Base-by-base conservation (phyloP, 805 yeast genomes). In the Pichia eremophila region DNA sequence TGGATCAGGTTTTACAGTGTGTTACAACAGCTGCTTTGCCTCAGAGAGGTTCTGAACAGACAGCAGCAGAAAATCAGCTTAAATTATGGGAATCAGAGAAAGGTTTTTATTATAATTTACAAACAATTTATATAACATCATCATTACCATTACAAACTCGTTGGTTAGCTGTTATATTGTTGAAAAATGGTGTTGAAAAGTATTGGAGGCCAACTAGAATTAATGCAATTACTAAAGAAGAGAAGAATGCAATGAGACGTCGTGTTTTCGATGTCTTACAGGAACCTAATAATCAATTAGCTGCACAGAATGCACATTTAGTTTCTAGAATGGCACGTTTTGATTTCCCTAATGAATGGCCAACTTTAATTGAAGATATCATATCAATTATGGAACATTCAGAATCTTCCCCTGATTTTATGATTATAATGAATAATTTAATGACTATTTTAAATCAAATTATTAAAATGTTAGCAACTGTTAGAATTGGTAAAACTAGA, bases 261-360 rank as follows among this genome's bases (percentile, higher is more conserved):
- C 68, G 82, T 39, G 60, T 86, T 10, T 84, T 88, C 54, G 51
- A 52, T 29, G 60, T 79, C 41, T 60, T 86, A 14, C 75, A 74
- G 51, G 95, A 86, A 58, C 78, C 81, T 45, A 86, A 87, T 57
- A 78, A 75, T 50, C 93, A 82, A 59, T 70, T 91, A 50, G 68
- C 83, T 31, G 74, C 84, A 31, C 98, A 93, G 65, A 85, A 86
- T 61, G 95, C 97, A 0, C 84, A 85, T 53, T 82, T 95, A 0
- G 70, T 85, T 8, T 82, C 95, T 1, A 72, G 82, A 50, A 84
- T 93, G 28, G 83, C 85, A 27, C 68, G 97, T 44, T 70, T 79
- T 48, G 99, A 93, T 57, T 93, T 86, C 60, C 97, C 98, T 0
- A 63, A 68, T 2, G 89, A 83, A 41, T 93, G 97, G 97, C 89